Percentiles rank a stretch among this genome's conserved stretches.
phyloP scores from a whole-genome alignment of 371 early-diverging fungal species.

The Actinomortierella ambigua region DNA sequence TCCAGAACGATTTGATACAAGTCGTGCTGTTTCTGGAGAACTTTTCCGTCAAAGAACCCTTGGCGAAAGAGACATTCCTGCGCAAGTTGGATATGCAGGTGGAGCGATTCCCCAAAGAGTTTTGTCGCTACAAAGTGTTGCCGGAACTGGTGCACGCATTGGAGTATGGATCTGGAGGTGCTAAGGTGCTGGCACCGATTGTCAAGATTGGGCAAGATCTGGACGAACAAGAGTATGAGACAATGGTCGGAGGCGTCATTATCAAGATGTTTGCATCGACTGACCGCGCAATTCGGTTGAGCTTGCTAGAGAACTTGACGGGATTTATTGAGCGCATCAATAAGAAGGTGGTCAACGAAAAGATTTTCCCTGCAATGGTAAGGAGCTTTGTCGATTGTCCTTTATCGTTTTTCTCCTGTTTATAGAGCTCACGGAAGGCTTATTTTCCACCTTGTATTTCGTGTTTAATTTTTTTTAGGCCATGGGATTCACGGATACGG shows the following conservation, averaged over 20 bases:
- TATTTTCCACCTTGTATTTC: too few species aligned
- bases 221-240: constrained; percentile 73
- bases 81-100: constrained; percentile 53
- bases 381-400: constrained; percentile 11
- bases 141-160: constrained; percentile 90
- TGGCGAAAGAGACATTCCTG: constrained; percentile 82
- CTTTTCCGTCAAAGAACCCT: constrained; percentile 83
- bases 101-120: constrained; percentile 80
- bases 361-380: constrained; percentile 89
- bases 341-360: constrained; percentile 72
- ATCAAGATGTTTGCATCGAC: constrained; percentile 87
- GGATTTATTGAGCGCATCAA: constrained; percentile 75
- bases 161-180: constrained; percentile 91
- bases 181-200: constrained; percentile 83
- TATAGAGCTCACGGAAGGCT: background rate
- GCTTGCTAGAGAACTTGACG: constrained; percentile 80
- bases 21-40: constrained; percentile 85
- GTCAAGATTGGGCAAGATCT: constrained; percentile 83
- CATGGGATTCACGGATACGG: constrained; percentile 87
- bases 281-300: constrained; percentile 88
- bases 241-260: constrained; percentile 72
- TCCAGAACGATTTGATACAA: constrained; percentile 79
- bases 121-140: constrained; percentile 84
- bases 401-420: background rate
- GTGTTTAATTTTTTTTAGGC: constrained; percentile 66